A percentile compares a stretch with the other conserved stretches of the same genome.
These are phyloP conservation scores for Geranium incanum DNA, from an alignment of 441 rosid species.

Conservation along the genomic window DNA sequence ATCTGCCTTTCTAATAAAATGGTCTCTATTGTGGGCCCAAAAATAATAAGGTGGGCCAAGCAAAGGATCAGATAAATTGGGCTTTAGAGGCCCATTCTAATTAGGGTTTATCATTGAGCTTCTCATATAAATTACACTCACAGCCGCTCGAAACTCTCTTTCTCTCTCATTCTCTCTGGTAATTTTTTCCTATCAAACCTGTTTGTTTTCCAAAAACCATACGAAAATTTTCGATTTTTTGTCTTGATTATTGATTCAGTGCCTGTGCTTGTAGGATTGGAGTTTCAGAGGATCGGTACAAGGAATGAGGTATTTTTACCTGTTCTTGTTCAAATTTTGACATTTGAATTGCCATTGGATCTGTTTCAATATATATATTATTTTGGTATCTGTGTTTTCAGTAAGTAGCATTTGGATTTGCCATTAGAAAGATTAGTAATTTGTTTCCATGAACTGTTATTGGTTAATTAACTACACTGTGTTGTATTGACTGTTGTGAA, in stretches of 20 bases:
- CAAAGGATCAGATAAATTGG: no score
- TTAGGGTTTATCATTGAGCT: no score
- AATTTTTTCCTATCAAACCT: no score
- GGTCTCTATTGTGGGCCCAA: no score
- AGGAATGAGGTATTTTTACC: background rate
- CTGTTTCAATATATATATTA: background rate
- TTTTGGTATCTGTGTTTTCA: background rate
- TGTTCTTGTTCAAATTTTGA: background rate
- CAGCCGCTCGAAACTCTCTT: no score
- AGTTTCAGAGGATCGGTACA: background rate
- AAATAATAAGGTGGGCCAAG: no score
- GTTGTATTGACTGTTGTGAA: background rate
- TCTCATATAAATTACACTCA: no score
- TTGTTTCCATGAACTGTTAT: background rate
- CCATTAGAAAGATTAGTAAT: background rate
- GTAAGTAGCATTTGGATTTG: background rate
- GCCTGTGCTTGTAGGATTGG: background rate
- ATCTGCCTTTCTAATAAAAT: no score
- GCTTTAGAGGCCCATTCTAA: no score
- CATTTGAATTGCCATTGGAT: background rate
- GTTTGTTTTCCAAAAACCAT: no score
- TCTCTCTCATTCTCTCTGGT: no score
- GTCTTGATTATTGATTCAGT: background rate
- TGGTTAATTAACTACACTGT: background rate
- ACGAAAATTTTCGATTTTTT: no score